Evolutionary conservation across 73 alveolate species (phyloP), one percentile per base, ranked within the genome.

Genomic region (Paramecium tetraurelia): DNA sequence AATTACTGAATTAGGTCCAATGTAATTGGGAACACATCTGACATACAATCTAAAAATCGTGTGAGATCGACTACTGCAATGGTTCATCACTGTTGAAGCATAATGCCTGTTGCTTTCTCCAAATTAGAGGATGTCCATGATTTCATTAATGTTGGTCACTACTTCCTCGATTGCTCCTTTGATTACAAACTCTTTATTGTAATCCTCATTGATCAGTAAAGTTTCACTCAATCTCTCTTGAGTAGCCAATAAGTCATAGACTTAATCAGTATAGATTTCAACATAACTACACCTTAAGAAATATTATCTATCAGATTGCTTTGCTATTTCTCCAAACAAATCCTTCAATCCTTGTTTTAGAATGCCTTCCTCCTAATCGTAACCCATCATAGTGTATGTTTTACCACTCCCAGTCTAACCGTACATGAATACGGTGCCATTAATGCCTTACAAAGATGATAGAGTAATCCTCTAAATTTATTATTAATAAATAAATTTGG

Each of bases 231-330:
- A 21, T 35, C 93, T 57, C 12, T 92, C 97, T 27, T 72, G 57
- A 29, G 75, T 86, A 29, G 92, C 93, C 68, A 98, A 96, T 92
- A 98, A 95, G 93, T 98, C 99, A 94, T 97, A 98, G 4, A 97
- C 98, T 69, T 93, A 92, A 85, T 98, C 99, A 94, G 98, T 98
- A 92, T 98, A 98, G 7, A 98, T 98, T 92, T 98, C 99, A 57
- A 97, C 95, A 92, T 98, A 98, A 70, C 99, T 96, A 76, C 99
- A 96, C 87, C 96, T 96, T 22, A 97, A 48, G 20, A 80, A 80
- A 46, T 24, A 80, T 22, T 80, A 24, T 35, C 92, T 93, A 27
- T 92, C 94, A 1, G 58, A 43, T 40, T 59, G 89, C 4, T 89
- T 59, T 22, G 87, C 48, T 43, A 94, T 87, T 63, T 94, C 96